A percentile compares a stretch with the other conserved stretches of the same genome.
phyloP scores from a whole-genome alignment of 495 filamentous ascomycete species.

The Hyaloscypha bicolor region DNA sequence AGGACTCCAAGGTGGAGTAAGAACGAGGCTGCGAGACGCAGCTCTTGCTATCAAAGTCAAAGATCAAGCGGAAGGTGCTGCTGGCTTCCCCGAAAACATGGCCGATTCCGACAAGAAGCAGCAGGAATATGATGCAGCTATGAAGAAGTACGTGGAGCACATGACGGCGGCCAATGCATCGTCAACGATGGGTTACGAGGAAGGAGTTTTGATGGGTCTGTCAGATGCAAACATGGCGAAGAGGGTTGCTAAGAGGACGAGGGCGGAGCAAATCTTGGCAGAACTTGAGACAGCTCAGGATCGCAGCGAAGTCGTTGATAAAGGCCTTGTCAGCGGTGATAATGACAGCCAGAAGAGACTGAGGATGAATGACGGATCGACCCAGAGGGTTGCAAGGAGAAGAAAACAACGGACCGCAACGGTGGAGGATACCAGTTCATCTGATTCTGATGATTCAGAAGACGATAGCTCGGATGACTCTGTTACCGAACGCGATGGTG shows the following conservation, averaged over 20 bases:
- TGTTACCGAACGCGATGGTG: not conserved
- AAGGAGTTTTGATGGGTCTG: conserved; percentile 25
- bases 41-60: conserved; percentile 57
- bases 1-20: conserved; percentile 67
- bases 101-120: conserved; percentile 40
- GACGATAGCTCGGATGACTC: conserved; percentile 19
- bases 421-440: conserved; percentile 20
- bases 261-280: conserved; percentile 26
- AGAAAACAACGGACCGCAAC: conserved; percentile 32
- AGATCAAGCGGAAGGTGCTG: conserved; percentile 48
- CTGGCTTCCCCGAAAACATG: conserved; percentile 43
- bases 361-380: conserved; percentile 25
- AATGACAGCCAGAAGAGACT: conserved; percentile 27
- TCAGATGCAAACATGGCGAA: conserved; percentile 23
- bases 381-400: conserved; percentile 27
- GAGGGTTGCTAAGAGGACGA: conserved; percentile 30
- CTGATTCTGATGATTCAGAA: conserved; percentile 22
- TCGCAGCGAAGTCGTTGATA: not conserved
- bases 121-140: conserved; percentile 55
- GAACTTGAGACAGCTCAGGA: conserved; percentile 7
- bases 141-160: conserved; percentile 39
- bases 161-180: conserved; percentile 27
- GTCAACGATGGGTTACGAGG: conserved; percentile 37
- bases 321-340: not conserved
- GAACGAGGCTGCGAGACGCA: conserved; percentile 63